Base-by-base conservation (phyloP, 2,329 filamentous ascomycete genomes). In the Xylariaceae sp. region DNA sequence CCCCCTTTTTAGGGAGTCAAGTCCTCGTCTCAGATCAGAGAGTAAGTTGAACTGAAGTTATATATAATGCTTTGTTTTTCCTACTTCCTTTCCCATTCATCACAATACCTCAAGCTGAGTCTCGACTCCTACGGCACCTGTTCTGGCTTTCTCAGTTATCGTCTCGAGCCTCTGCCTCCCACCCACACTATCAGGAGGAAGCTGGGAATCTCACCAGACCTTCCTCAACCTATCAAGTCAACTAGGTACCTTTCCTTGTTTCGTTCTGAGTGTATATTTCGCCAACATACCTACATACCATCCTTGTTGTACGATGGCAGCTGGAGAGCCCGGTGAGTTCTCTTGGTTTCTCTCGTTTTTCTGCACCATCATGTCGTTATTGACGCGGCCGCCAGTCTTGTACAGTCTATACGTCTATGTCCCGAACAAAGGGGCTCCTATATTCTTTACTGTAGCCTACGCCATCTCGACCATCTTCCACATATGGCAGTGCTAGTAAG, bases 401-500 rank as follows among this genome's bases (percentile, higher is more conserved):
- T 23, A 23, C 2, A 65, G 61, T 37, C 46, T 64, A 15, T 67
- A 55, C 36, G 50, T 67, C 44, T 77, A 76, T 40, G 64, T 63
- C 10, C 74, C 74, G 0, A 73, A 70, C 49, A 71, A 72, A 48
- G 59, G 43, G 4, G 70, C 70, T 1, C 70, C 74, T 0, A 61
- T 75, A 14, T 44, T 73, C 29, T 77, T 75, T 47, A 59, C 67
- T 3, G 43, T 68, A 12, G 44, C 68, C 1, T 72, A 70, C 37
- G 52, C 56, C 5, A 42, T 64, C 21, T 72, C 70, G 1, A 65
- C 61, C 5, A 26, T 52, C n/a, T 42, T 59, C 3, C 72, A 77
- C 45, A 49, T 63, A n/a, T 77, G 65, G 53, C 73, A 77, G 48
- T 73, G 67, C 45, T 57, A 40, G 57, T 60, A 38, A 43, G 57